These are phyloP conservation scores for Cryptococcus neoformans DNA, from an alignment of 1,284 basidiomycete species.

Conservation along the genomic window DNA sequence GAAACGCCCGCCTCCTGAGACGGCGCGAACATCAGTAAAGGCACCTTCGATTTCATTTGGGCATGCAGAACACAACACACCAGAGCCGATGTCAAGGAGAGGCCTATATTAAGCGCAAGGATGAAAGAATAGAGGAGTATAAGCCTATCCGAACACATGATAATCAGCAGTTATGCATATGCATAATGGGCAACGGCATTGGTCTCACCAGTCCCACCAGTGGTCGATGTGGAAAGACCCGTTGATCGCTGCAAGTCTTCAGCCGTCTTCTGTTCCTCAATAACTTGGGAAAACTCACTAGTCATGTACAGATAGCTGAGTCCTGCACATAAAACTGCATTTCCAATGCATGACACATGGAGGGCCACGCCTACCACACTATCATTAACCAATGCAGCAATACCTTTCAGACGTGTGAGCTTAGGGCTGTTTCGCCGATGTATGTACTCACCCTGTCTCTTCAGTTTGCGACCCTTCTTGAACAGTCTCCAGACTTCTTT, in stretches of 20 bases:
- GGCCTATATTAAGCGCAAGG: constrained; percentile 8
- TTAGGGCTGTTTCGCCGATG: background rate
- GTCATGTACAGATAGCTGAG: constrained; percentile 6
- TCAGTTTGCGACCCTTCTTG: background rate
- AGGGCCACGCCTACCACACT: constrained; percentile 4
- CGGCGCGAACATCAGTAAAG: background rate
- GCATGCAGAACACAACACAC: background rate
- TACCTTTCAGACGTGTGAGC: background rate
- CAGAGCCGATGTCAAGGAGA: constrained; percentile 9
- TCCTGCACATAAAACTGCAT: constrained; percentile 5
- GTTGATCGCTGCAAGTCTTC: constrained; percentile 1
- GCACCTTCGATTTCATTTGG: background rate
- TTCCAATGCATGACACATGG: constrained; percentile 5
- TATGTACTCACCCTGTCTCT: background rate
- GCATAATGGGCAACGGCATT: no score
- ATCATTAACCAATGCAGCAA: constrained; percentile 6
- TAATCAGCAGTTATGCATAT: no score
- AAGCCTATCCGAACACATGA: background rate
- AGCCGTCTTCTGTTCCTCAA: background rate
- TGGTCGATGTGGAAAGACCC: constrained; percentile 7
- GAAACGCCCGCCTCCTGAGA: constrained; percentile 4
- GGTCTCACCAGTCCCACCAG: constrained; percentile 9
- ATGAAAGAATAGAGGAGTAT: constrained; percentile 12
- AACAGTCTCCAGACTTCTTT: constrained; percentile 1
- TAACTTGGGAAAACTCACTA: background rate